Percentiles rank a stretch among this genome's conserved stretches.
Conservation (phyloP, 306 rosid species). For the Pyrus bretschneideri region DNA sequence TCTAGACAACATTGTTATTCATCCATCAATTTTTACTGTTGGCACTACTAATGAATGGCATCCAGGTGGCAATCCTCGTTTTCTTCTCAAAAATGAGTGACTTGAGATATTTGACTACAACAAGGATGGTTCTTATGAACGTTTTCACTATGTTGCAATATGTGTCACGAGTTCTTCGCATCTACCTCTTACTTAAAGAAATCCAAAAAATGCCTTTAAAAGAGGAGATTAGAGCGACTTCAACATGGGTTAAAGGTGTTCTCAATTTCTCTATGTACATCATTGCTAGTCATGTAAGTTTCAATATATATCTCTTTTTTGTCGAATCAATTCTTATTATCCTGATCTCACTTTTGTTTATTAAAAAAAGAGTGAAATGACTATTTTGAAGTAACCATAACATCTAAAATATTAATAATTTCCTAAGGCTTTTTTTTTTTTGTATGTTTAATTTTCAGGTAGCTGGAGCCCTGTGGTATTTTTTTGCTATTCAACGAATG, state of each 20-base stretch:
- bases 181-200: background rate
- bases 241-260: background rate
- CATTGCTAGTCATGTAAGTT: constrained; percentile 23
- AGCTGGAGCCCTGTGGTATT: too few species aligned
- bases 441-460: too few species aligned
- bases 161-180: constrained; percentile 9
- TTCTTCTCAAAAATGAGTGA: constrained; percentile 4
- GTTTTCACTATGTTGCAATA: constrained; percentile 6
- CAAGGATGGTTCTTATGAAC: background rate
- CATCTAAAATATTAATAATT: too few species aligned
- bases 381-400: too few species aligned
- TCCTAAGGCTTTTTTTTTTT: too few species aligned
- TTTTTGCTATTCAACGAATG: too few species aligned
- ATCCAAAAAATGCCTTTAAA: too few species aligned
- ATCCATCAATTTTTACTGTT: background rate
- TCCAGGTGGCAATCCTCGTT: constrained; percentile 3
- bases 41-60: too few species aligned
- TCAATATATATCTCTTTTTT: background rate
- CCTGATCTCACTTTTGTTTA: too few species aligned
- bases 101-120: background rate
- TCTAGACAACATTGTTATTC: too few species aligned
- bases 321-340: background rate
- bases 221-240: too few species aligned
- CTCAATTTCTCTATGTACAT: constrained; percentile 19
- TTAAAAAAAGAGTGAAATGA: too few species aligned